A percentile compares a stretch with the other conserved stretches of the same genome.
phyloP scores from a whole-genome alignment of 306 rosid genomes.

The Vigna trinervia region DNA sequence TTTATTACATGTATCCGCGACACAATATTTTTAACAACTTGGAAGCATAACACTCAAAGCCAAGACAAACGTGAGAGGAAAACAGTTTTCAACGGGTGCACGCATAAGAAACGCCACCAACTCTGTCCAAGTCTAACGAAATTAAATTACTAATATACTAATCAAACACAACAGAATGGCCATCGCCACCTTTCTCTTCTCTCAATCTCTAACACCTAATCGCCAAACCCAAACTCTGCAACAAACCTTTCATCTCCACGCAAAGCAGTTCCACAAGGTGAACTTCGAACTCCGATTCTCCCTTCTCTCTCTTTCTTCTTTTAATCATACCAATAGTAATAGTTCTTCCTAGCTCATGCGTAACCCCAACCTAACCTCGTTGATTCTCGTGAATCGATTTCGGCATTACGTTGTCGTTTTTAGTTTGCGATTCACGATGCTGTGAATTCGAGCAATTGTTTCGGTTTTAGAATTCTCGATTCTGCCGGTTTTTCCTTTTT shows the following conservation, averaged over 20 bases:
- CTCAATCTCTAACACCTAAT: not conserved
- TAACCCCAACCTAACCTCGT: not conserved
- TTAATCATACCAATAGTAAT: not conserved
- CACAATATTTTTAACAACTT: no score
- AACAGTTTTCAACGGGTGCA: constrained; percentile 6
- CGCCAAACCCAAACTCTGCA: not conserved
- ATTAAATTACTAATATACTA: not conserved
- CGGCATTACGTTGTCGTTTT: not conserved
- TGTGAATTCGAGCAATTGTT: constrained; percentile 1
- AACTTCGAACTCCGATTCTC: not conserved
- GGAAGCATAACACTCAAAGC: not conserved
- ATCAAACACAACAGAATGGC: not conserved
- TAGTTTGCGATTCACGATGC: not conserved
- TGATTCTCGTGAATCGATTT: not conserved
- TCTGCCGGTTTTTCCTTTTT: not conserved
- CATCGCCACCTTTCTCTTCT: not conserved
- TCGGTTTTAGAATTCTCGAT: not conserved
- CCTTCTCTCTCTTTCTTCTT: not conserved
- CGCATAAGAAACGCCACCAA: not conserved
- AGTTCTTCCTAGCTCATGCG: not conserved
- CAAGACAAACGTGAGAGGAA: not conserved
- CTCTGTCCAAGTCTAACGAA: not conserved
- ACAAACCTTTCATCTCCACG: not conserved
- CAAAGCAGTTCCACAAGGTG: constrained; percentile 1
- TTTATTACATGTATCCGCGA: no score